Conservation (phyloP, 164 flowering plant species). For the Macadamia integrifolia region DNA sequence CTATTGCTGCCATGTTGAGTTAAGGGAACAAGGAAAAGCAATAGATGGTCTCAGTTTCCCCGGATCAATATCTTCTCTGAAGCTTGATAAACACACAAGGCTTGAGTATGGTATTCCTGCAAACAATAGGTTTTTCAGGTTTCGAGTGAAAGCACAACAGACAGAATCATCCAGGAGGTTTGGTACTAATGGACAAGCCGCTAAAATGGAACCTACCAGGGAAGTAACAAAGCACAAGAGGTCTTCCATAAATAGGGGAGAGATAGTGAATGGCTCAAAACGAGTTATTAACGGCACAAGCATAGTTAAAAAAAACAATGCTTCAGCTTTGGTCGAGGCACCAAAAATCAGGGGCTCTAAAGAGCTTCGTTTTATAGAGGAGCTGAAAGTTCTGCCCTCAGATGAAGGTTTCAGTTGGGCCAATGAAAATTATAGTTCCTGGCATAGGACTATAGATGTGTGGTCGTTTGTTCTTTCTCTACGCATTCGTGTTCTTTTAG, state of each 20-base stretch:
- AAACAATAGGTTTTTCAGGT: conserved; percentile 15
- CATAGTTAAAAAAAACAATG: conserved; percentile 30
- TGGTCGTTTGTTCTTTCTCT: conserved; percentile 81
- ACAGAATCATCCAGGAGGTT: conserved; percentile 33
- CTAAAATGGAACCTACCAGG: conserved; percentile 62
- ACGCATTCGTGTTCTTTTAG: conserved; percentile 66
- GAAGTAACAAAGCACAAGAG: conserved; percentile 39
- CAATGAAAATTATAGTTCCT: conserved; percentile 64
- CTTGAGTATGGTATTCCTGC: conserved; percentile 5
- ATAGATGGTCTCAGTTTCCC: conserved; percentile 41
- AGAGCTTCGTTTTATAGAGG: conserved; percentile 54
- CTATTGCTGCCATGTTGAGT: conserved; percentile 32
- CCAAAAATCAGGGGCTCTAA: conserved; percentile 16
- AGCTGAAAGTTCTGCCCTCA: conserved; percentile 59
- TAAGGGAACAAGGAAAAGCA: conserved; percentile 26
- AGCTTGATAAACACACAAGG: conserved; percentile 16
- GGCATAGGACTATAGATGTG: conserved; percentile 72
- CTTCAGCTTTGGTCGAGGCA: conserved; percentile 28
- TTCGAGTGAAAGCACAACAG: conserved; percentile 39
- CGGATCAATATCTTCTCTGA: conserved; percentile 29
- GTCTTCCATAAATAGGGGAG: conserved; percentile 20
- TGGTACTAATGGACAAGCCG: conserved; percentile 38
- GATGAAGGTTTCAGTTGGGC: conserved; percentile 95
- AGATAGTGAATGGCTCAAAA: conserved; percentile 33
- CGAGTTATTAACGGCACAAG: conserved; percentile 29